These are phyloP conservation scores for Geosmithia flava DNA, from an alignment of 2,329 filamentous ascomycete genomes.

Conservation along the genomic window DNA sequence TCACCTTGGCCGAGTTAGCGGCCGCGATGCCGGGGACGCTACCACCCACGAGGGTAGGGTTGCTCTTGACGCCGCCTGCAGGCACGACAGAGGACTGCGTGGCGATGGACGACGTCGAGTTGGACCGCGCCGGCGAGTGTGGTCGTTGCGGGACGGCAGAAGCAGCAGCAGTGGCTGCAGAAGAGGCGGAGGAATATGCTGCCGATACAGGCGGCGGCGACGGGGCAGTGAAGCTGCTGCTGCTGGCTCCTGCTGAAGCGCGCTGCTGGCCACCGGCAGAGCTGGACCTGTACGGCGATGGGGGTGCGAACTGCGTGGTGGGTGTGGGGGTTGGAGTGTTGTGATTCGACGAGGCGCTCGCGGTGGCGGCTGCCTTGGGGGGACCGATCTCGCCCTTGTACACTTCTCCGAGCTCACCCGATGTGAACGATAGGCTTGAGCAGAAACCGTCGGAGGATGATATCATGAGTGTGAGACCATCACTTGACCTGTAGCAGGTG, in stretches of 20 bases:
- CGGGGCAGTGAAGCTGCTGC: slow-evolving; percentile 43
- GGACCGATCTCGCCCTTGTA: slow-evolving; percentile 59
- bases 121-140: slow-evolving; percentile 72
- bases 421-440: slow-evolving; percentile 72
- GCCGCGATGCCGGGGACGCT: slow-evolving; percentile 68
- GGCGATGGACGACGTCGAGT: slow-evolving; percentile 68
- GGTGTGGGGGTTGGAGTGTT: slow-evolving; percentile 62
- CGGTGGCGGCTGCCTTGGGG: slow-evolving; percentile 21
- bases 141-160: slow-evolving; percentile 49
- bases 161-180: slow-evolving; percentile 16
- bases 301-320: slow-evolving; percentile 48
- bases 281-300: slow-evolving; percentile 41
- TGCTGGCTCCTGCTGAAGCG: slow-evolving; percentile 24
- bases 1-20: slow-evolving; percentile 51
- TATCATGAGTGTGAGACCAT: slow-evolving; percentile 58
- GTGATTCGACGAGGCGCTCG: slow-evolving; percentile 40
- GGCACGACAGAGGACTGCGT: slow-evolving; percentile 40
- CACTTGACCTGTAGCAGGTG: slow-evolving; percentile 26
- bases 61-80: slow-evolving; percentile 48
- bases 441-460: slow-evolving; percentile 99
- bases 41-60: slow-evolving; percentile 67
- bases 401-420: slow-evolving; percentile 72
- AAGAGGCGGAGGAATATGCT: slow-evolving; percentile 19
- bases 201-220: slow-evolving; percentile 30
- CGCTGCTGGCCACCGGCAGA: slow-evolving; percentile 40